These are phyloP conservation scores for Sequoia sempervirens DNA, from an alignment of 75 land plant genomes.

Conservation along the genomic window DNA sequence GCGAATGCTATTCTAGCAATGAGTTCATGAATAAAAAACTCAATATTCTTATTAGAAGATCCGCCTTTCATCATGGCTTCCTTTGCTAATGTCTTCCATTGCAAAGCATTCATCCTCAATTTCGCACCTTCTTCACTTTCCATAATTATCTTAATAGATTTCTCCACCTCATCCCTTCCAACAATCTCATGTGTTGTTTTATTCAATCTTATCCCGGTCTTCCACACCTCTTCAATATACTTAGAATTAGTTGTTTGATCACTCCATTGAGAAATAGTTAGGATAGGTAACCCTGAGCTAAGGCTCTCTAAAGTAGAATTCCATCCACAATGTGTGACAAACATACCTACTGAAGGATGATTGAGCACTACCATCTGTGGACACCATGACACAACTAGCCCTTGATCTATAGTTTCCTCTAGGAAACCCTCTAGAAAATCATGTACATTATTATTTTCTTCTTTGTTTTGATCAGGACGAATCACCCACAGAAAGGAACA, in stretches of 20 bases:
- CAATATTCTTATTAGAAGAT: slow-evolving; percentile 24
- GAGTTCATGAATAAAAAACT: slow-evolving; percentile 9
- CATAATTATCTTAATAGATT: slow-evolving; percentile 14
- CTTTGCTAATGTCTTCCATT: slow-evolving; percentile 19
- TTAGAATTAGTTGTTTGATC: slow-evolving; percentile 9
- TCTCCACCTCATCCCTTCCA: slow-evolving; percentile 14
- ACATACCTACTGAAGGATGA: too few species aligned
- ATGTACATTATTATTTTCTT: not conserved
- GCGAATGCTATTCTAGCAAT: not conserved
- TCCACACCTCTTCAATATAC: slow-evolving; percentile 18
- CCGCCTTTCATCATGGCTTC: slow-evolving; percentile 36
- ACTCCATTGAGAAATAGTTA: too few species aligned
- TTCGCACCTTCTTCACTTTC: slow-evolving; percentile 19
- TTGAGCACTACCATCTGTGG: too few species aligned
- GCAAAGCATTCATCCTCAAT: slow-evolving; percentile 20
- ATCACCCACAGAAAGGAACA: slow-evolving; percentile 27
- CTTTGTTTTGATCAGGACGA: not conserved
- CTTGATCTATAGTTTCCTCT: not conserved
- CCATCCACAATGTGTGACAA: too few species aligned
- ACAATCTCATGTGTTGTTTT: slow-evolving; percentile 13
- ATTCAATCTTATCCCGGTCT: slow-evolving; percentile 24
- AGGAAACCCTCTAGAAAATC: not conserved
- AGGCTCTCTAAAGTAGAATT: too few species aligned
- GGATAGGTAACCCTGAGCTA: too few species aligned
- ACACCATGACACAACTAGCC: too few species aligned